Conservation (phyloP, 1,284 basidiomycete genomes). For the Polyporus tsugae region DNA sequence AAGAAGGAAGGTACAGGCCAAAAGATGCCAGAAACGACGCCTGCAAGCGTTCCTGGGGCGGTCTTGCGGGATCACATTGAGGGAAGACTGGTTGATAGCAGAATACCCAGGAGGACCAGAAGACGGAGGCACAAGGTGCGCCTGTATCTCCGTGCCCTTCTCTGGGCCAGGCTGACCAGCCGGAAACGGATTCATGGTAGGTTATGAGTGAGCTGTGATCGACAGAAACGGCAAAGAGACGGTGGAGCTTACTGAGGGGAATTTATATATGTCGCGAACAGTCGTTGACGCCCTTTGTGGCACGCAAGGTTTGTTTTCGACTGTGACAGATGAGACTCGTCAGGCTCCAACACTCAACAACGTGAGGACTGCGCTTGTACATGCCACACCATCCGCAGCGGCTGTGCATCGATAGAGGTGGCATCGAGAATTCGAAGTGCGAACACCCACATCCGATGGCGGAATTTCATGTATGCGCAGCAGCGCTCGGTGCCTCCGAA, state of each 20-base stretch:
- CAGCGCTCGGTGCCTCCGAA: neutral
- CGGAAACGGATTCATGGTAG: neutral
- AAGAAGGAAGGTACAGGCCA: constrained; percentile 23
- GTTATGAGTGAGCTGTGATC: neutral
- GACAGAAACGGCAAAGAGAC: neutral
- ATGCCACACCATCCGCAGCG: constrained; percentile 3
- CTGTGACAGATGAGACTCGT: neutral
- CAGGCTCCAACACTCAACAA: neutral
- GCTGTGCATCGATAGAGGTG: neutral
- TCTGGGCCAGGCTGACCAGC: neutral
- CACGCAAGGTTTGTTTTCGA: neutral
- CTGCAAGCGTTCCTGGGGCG: constrained; percentile 25
- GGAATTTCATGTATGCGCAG: neutral
- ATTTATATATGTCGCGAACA: neutral
- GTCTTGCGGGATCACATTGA: constrained; percentile 12
- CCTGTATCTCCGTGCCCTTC: neutral
- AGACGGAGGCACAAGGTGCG: neutral
- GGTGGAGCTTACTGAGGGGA: neutral
- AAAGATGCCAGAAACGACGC: constrained; percentile 31
- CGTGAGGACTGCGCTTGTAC: neutral
- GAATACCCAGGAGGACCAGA: neutral
- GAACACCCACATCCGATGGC: neutral
- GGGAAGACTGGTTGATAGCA: neutral
- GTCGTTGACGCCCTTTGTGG: neutral
- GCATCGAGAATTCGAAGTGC: neutral